Percentiles rank a stretch among this genome's conserved stretches.
Evolutionary conservation across 2,329 filamentous ascomycete species (phyloP).

Genomic region (Cordyceps militaris): DNA sequence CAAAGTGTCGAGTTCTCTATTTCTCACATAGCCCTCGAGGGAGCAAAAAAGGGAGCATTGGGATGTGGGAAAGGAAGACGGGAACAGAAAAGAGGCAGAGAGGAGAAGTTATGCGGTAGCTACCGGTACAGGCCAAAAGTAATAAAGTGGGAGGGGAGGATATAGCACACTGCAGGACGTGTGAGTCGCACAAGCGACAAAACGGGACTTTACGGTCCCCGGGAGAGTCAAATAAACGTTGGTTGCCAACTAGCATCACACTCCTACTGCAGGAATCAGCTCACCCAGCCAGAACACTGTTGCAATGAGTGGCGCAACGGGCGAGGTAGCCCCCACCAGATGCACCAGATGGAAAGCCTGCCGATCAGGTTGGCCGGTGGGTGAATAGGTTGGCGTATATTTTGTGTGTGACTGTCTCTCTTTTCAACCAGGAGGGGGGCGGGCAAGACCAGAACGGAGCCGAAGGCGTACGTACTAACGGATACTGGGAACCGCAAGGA

Average conservation of each 20-base stretch:
- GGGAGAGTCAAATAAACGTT: constrained; percentile 1
- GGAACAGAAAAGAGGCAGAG: background rate
- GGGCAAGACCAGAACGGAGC: background rate
- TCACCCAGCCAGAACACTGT: constrained; percentile 1
- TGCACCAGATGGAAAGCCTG: background rate
- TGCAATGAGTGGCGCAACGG: constrained; percentile 3
- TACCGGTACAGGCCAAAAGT: background rate
- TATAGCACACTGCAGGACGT: constrained; percentile 2
- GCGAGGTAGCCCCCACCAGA: constrained; percentile 4
- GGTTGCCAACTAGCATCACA: constrained; percentile 2
- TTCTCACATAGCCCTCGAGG: background rate
- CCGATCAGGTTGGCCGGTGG: constrained; percentile 1
- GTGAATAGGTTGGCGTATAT: background rate
- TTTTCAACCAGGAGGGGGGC: background rate
- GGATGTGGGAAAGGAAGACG: background rate
- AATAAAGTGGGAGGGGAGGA: background rate
- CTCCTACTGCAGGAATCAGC: constrained; percentile 1
- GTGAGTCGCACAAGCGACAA: constrained; percentile 1
- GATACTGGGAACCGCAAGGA: background rate
- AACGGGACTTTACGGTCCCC: background rate
- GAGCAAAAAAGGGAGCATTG: background rate
- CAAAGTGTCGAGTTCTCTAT: background rate
- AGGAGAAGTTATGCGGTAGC: background rate
- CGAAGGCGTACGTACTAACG: background rate
- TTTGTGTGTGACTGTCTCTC: background rate